phyloP scores from a whole-genome alignment of 2,329 filamentous ascomycete genomes.

The Ceratocystis eucalypticola region DNA sequence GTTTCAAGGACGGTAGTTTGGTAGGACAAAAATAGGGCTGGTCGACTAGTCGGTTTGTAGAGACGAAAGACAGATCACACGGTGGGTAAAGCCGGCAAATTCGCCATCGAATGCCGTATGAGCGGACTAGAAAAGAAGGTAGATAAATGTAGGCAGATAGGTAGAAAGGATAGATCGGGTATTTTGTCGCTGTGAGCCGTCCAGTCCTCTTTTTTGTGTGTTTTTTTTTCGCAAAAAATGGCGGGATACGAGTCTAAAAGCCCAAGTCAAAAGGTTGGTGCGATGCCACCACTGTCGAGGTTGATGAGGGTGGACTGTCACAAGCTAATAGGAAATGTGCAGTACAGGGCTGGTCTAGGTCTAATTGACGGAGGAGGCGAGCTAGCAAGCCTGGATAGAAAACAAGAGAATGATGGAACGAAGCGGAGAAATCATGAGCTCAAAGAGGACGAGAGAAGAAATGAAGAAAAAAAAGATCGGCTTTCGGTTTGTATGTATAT shows the following conservation, averaged over 20 bases:
- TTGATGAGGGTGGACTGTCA: background rate
- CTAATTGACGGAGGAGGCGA: background rate
- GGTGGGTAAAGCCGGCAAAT: background rate
- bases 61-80: background rate
- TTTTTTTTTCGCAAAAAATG: background rate
- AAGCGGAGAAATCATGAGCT: background rate
- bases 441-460: background rate
- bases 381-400: background rate
- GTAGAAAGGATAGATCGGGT: background rate
- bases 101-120: background rate
- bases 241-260: background rate
- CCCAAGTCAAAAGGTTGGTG: background rate
- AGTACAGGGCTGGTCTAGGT: background rate
- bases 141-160: background rate
- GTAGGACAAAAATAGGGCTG: background rate
- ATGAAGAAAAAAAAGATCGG: background rate
- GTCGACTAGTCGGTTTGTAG: background rate
- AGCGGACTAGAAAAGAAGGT: background rate
- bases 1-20: background rate
- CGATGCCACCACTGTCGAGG: background rate
- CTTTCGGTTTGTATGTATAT: background rate
- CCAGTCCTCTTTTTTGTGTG: too few relatives aligned
- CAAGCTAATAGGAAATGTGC: background rate
- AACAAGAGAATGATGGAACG: background rate
- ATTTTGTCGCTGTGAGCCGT: too few relatives aligned